Evolutionary conservation across 306 rosid genomes (phyloP).

Genomic region (Corylus heterophylla): DNA sequence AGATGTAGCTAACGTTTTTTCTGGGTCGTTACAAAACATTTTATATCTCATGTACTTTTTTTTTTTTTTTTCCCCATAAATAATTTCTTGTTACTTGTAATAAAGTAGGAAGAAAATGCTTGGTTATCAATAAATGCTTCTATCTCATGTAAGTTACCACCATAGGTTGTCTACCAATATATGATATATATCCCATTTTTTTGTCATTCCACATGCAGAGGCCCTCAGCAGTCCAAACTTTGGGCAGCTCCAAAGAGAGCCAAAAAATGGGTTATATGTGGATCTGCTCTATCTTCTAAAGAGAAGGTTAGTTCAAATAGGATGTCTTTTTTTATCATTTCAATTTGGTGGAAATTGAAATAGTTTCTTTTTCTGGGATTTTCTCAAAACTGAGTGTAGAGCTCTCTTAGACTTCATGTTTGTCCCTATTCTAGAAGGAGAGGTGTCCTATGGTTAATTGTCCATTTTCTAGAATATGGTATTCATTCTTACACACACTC

Average conservation of each 20-base stretch:
- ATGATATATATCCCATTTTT: constrained; percentile 20
- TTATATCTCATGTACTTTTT: too few species aligned
- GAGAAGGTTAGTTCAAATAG: constrained; percentile 59
- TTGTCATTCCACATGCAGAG: constrained; percentile 42
- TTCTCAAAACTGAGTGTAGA: background rate
- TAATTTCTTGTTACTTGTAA: too few species aligned
- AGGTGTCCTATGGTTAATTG: too few species aligned
- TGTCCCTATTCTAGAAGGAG: background rate
- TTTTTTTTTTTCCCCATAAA: too few species aligned
- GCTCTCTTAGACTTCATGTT: background rate
- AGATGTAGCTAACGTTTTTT: too few species aligned
- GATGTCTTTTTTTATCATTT: background rate
- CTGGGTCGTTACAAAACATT: too few species aligned
- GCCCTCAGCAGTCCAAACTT: constrained; percentile 30
- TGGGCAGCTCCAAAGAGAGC: constrained; percentile 32
- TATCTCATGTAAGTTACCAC: background rate
- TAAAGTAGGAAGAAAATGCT: background rate
- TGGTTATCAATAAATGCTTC: background rate
- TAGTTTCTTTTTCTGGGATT: background rate
- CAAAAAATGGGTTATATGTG: constrained; percentile 61
- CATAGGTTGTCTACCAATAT: background rate
- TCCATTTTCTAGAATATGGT: too few species aligned
- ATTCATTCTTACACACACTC: too few species aligned
- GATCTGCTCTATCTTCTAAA: constrained; percentile 75
- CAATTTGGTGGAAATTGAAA: background rate